These are phyloP conservation scores for Hysterangium stoloniferum DNA, from an alignment of 768 basidiomycete species.

Conservation along the genomic window DNA sequence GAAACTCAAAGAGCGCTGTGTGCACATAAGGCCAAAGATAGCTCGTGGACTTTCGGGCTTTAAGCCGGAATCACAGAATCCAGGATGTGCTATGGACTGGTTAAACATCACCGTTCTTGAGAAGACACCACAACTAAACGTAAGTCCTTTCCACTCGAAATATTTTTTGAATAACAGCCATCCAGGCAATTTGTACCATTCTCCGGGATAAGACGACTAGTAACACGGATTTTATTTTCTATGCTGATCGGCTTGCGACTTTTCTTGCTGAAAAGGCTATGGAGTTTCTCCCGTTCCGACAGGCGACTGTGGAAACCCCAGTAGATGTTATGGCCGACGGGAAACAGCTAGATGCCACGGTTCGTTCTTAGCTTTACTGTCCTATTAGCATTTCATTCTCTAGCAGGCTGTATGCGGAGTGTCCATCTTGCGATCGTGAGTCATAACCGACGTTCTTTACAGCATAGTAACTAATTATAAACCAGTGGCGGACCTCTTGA, in stretches of 20 bases:
- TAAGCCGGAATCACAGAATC: constrained; percentile 28
- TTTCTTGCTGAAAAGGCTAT: constrained; percentile 79
- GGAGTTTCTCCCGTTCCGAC: constrained; percentile 67
- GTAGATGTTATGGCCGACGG: constrained; percentile 49
- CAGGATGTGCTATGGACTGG: constrained; percentile 35
- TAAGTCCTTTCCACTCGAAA: constrained; percentile 24
- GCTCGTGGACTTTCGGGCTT: constrained; percentile 31
- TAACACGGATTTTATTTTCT: constrained; percentile 89
- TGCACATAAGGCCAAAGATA: constrained; percentile 66
- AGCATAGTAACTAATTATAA: background rate
- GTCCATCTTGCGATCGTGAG: constrained; percentile 80
- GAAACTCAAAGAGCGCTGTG: constrained; percentile 73
- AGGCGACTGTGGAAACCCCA: constrained; percentile 61
- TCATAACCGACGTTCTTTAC: constrained; percentile 17
- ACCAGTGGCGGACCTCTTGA: constrained; percentile 82
- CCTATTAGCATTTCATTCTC: background rate
- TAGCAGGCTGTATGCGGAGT: constrained; percentile 76
- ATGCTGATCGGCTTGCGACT: constrained; percentile 79
- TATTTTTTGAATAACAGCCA: background rate
- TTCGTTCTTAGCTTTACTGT: constrained; percentile 20
- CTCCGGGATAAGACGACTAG: constrained; percentile 64
- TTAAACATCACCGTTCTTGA: constrained; percentile 57
- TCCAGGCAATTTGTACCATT: constrained; percentile 83
- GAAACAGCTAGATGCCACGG: constrained; percentile 53
- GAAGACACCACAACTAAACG: constrained; percentile 75